Evolutionary conservation across 2,329 filamentous ascomycete species (phyloP).

Genomic region (Aspergillus brunneoviolaceus): DNA sequence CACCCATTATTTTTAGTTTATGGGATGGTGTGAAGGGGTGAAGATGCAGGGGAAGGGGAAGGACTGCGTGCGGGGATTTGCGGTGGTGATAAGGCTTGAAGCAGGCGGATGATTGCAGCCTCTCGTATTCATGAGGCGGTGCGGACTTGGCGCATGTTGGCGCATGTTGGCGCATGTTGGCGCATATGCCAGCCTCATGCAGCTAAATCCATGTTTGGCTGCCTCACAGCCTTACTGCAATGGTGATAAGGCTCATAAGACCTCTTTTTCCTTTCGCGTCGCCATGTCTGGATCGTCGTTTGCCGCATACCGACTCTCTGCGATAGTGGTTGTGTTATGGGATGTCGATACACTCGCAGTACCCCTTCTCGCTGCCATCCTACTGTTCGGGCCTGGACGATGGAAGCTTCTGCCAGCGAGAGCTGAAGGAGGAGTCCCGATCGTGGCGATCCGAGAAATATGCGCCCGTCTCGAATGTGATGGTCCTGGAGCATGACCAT

Average conservation of each 20-base stretch:
- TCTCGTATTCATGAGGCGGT: neutral
- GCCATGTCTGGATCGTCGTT: no score
- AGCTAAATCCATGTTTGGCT: neutral
- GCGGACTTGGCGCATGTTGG: neutral
- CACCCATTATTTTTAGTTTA: neutral
- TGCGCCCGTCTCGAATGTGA: conserved; percentile 1
- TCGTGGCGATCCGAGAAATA: conserved; percentile 10
- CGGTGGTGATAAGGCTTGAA: neutral
- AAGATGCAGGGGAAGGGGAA: neutral
- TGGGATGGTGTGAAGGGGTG: no score
- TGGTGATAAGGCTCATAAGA: no score
- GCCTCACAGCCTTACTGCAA: no score
- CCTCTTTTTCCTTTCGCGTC: no score
- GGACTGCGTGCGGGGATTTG: neutral
- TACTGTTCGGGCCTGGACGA: conserved; percentile 7
- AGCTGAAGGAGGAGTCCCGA: conserved; percentile 8
- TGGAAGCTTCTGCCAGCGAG: conserved; percentile 7
- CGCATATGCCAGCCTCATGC: neutral
- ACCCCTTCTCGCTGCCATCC: conserved; percentile 5
- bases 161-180: neutral
- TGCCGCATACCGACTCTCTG: neutral
- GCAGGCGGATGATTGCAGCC: neutral
- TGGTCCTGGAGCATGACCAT: conserved; percentile 5
- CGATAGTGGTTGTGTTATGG: neutral
- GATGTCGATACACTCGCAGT: neutral